phyloP scores from a whole-genome alignment of 192 early-diverging fungal species.

The Fimicolochytrium jonesii region DNA sequence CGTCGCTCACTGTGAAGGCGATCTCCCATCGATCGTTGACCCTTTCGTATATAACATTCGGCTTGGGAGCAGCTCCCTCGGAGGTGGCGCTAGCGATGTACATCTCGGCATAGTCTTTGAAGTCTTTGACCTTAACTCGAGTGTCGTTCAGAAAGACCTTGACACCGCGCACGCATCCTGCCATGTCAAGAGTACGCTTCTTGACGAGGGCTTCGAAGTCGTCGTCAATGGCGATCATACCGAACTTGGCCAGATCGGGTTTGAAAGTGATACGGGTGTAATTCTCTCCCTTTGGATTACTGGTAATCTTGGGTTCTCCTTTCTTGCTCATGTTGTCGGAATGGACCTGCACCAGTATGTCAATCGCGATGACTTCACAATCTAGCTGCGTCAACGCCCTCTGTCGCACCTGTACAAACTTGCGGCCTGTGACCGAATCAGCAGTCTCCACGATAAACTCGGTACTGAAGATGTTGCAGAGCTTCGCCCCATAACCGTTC shows the following conservation, averaged over 20 bases:
- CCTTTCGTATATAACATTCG: constrained; percentile 62
- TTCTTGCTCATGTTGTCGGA: constrained; percentile 85
- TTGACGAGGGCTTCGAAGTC: constrained; percentile 83
- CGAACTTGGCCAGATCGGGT: constrained; percentile 88
- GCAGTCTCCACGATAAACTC: constrained; percentile 93
- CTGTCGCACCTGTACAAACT: constrained; percentile 68
- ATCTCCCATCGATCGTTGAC: constrained; percentile 89
- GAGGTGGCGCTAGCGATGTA: constrained; percentile 46
- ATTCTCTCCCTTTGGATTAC: constrained; percentile 63
- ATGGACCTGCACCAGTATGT: constrained; percentile 55
- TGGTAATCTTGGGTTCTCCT: constrained; percentile 68
- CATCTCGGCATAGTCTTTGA: constrained; percentile 86
- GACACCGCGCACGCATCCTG: constrained; percentile 76
- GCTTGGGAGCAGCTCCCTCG: constrained; percentile 13
- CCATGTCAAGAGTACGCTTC: constrained; percentile 92
- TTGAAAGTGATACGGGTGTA: constrained; percentile 92
- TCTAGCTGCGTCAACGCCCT: no score
- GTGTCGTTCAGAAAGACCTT: constrained; percentile 86
- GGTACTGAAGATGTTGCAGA: constrained; percentile 94
- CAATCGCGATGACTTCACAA: no score
- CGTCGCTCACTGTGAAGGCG: constrained; percentile 85
- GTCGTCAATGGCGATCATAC: constrained; percentile 79
- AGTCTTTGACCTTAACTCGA: constrained; percentile 76
- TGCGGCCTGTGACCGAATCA: constrained; percentile 62
- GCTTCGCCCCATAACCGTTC: constrained; percentile 83